phyloP scores from a whole-genome alignment of 169 alveolate species.

The Hepatocystis sp. region DNA sequence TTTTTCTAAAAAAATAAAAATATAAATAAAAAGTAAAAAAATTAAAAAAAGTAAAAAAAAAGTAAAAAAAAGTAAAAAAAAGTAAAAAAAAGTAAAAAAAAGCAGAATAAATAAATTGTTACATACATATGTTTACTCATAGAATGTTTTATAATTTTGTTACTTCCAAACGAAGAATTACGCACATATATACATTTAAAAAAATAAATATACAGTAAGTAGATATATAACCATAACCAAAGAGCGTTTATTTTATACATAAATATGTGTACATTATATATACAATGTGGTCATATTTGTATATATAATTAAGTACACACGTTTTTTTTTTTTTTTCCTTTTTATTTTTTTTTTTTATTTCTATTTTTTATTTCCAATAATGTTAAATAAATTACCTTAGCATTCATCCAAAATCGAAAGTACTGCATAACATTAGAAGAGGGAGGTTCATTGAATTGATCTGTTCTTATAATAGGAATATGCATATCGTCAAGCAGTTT shows the following conservation, averaged over 20 bases:
- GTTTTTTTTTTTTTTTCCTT: neutral
- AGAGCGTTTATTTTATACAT: too few species aligned
- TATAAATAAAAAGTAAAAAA: neutral
- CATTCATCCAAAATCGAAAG: conserved; percentile 88
- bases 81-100: too few species aligned
- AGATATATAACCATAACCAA: too few species aligned
- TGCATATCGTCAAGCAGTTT: conserved; percentile 77
- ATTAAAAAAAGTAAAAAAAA: neutral
- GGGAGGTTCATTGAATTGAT: conserved; percentile 82
- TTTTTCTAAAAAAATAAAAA: conserved; percentile 71
- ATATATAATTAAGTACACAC: neutral
- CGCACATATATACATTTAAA: too few species aligned
- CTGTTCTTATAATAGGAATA: conserved; percentile 85
- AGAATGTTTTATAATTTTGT: too few species aligned
- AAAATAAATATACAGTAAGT: too few species aligned
- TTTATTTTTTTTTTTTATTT: conserved; percentile 33
- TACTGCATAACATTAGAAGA: conserved; percentile 80
- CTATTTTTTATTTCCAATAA: too few species aligned
- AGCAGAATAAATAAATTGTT: too few species aligned
- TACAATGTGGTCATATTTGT: too few species aligned
- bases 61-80: neutral
- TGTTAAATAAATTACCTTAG: conserved; percentile 82
- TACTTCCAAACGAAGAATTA: too few species aligned
- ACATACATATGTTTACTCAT: neutral
- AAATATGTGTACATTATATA: too few species aligned